Evolutionary conservation across 2,329 filamentous ascomycete species (phyloP).

Genomic region (Fusarium duplospermum): DNA sequence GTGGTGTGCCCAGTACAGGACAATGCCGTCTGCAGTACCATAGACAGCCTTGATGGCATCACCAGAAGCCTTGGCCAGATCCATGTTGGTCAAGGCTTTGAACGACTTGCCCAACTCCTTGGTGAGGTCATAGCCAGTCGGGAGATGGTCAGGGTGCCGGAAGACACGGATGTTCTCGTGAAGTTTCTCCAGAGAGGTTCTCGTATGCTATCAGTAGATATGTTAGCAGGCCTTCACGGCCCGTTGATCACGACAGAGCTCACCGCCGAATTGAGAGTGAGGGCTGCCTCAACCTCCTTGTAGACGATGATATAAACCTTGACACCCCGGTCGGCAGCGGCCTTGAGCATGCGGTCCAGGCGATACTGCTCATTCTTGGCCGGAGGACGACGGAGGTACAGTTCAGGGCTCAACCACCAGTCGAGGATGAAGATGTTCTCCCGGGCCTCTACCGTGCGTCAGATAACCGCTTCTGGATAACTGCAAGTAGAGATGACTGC

Average conservation of each 20-base stretch:
- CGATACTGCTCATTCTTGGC: slow-evolving; percentile 85
- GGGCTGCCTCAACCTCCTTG: slow-evolving; percentile 86
- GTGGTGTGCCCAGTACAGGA: slow-evolving; percentile 93
- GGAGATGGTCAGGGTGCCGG: slow-evolving; percentile 88
- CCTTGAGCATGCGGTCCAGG: slow-evolving; percentile 83
- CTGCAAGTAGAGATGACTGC: background rate
- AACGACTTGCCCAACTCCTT: slow-evolving; percentile 75
- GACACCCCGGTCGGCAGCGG: slow-evolving; percentile 86
- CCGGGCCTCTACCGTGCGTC: slow-evolving; percentile 65
- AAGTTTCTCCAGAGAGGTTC: slow-evolving; percentile 78
- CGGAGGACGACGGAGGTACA: slow-evolving; percentile 87
- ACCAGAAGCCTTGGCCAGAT: slow-evolving; percentile 72
- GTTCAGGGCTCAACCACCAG: slow-evolving; percentile 91
- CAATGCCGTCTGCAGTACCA: slow-evolving; percentile 82
- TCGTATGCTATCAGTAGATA: slow-evolving; percentile 73
- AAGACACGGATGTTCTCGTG: slow-evolving; percentile 91
- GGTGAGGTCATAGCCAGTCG: slow-evolving; percentile 75
- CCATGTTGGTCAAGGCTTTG: slow-evolving; percentile 61
- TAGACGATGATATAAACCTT: slow-evolving; percentile 89
- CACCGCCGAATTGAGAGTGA: slow-evolving; percentile 68
- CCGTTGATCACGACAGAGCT: slow-evolving; percentile 39
- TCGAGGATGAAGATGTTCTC: slow-evolving; percentile 88
- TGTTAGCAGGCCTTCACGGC: slow-evolving; percentile 13
- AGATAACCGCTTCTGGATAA: slow-evolving; percentile 14
- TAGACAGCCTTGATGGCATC: slow-evolving; percentile 84